Evolutionary conservation across 495 filamentous ascomycete genomes (phyloP), one percentile per base, ranked within the genome.

Genomic region (Cryomyces minteri): DNA sequence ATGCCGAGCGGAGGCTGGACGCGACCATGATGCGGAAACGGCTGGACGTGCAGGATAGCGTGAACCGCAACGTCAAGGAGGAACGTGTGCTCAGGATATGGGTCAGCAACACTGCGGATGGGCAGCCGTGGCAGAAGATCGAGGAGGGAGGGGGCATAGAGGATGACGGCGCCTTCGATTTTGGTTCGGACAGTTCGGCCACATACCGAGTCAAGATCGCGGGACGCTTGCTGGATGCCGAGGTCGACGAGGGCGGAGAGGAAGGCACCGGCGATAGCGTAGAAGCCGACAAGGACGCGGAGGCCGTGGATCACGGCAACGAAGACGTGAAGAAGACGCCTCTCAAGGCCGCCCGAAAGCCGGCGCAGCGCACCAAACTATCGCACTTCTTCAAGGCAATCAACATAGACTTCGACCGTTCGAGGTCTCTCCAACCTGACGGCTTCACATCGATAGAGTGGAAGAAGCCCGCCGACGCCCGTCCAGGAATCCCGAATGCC

Each of bases 341-440:
- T 12, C 40, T 74, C 65, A 31, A 63, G 39, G 45, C 56, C 60
- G 6, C 68, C 63, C 25, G 68, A 68, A 41, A 62, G 56, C 41
- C 63, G 59, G 54, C 43, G 39, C 43, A 53, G 28, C 51, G 63
- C 37, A 73, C 72, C 31, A 74, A 80, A 45, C 79, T 98, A 61
- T 94, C 90, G 29, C 82, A 94, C 53, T 99, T 95, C 65, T 94
- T 99, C 76, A 92, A 92, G 60, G 69, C 76, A 6, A 79, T 99
- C 55, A 83, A 74, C 3, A 71, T 95, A 36, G 87, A 96, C 45
- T 88, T 92, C 49, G 84, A 94, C 48, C 76, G 76, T 40, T 73
- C 49, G 63, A 74, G 54, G 58, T 67, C 58, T 52, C 32, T 69
- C 52, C 52, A 67, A 56, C 32, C 64, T 5, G 73, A 80, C 40